Conservation (phyloP, 2,329 filamentous ascomycete genomes). For the Beauveria pseudobassiana region DNA sequence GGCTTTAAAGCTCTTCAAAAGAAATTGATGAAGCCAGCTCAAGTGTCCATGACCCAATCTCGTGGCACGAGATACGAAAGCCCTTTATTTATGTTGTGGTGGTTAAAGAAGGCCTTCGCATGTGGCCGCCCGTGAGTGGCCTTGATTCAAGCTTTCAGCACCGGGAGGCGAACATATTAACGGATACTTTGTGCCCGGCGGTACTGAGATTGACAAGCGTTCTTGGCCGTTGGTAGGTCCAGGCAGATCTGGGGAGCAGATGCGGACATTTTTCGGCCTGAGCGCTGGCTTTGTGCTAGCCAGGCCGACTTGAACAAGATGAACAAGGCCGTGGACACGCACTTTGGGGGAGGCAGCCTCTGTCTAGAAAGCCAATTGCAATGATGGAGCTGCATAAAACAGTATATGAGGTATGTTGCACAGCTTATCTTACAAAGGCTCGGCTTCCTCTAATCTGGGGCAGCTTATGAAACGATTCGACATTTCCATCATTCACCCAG, state of each 20-base stretch:
- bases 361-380: slow-evolving; percentile 40
- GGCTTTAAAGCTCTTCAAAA: slow-evolving; percentile 32
- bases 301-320: slow-evolving; percentile 26
- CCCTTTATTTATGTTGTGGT: too few relatives aligned
- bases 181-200: slow-evolving; percentile 42
- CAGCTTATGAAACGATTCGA: slow-evolving; percentile 27
- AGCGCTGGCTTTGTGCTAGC: slow-evolving; percentile 42
- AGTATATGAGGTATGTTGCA: slow-evolving; percentile 34
- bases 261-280: slow-evolving; percentile 43
- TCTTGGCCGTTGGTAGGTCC: slow-evolving; percentile 46
- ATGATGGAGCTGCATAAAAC: slow-evolving; percentile 42
- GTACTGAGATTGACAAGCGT: slow-evolving; percentile 45
- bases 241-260: slow-evolving; percentile 41
- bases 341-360: slow-evolving; percentile 37
- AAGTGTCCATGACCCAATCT: slow-evolving; percentile 28
- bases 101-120: slow-evolving; percentile 47
- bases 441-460: not conserved
- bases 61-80: slow-evolving; percentile 43
- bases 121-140: slow-evolving; percentile 46
- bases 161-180: slow-evolving; percentile 44
- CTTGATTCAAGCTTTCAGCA: slow-evolving; percentile 46
- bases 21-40: slow-evolving; percentile 39
- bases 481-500: slow-evolving; percentile 26
- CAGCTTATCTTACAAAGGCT: too few relatives aligned
- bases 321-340: slow-evolving; percentile 30